Conservation (phyloP, 1,284 basidiomycete genomes). For the Fistulinella cinereoalba region DNA sequence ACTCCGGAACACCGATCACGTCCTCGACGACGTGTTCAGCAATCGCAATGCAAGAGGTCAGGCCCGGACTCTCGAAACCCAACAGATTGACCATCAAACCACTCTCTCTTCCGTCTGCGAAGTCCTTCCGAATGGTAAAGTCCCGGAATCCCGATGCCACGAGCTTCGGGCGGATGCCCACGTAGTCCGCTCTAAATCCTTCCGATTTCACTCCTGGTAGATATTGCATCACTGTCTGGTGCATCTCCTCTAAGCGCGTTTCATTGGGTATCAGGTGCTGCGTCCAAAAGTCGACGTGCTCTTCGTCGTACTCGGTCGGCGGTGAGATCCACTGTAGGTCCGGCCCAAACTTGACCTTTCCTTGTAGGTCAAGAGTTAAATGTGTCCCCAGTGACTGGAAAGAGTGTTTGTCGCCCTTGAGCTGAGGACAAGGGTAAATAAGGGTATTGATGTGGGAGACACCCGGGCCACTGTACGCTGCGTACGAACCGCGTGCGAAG, state of each 20-base stretch:
- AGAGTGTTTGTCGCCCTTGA: constrained; percentile 50
- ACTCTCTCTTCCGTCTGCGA: constrained; percentile 32
- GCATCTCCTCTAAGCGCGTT: constrained; percentile 62
- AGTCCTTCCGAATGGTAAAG: constrained; percentile 68
- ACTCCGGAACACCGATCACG: no score
- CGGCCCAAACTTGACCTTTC: constrained; percentile 90
- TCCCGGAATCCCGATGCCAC: constrained; percentile 84
- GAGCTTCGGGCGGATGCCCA: constrained; percentile 90
- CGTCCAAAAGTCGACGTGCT: constrained; percentile 74
- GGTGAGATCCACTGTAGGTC: constrained; percentile 86
- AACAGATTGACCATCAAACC: constrained; percentile 70
- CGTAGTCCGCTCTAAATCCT: constrained; percentile 83
- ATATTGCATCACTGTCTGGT: constrained; percentile 66
- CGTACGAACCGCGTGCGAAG: constrained; percentile 82
- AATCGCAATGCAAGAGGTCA: constrained; percentile 73
- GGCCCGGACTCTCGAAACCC: constrained; percentile 76
- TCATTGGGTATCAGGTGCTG: constrained; percentile 66
- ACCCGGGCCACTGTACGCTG: constrained; percentile 81
- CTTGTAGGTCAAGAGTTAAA: constrained; percentile 84
- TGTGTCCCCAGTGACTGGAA: constrained; percentile 89
- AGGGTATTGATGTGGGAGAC: constrained; percentile 65
- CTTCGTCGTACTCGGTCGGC: constrained; percentile 41
- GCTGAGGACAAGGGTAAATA: constrained; percentile 86
- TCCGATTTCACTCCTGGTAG: constrained; percentile 67
- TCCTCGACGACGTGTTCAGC: constrained; percentile 69